Base-by-base conservation (phyloP, 2,329 filamentous ascomycete genomes). In the Setomelanomma holmii region DNA sequence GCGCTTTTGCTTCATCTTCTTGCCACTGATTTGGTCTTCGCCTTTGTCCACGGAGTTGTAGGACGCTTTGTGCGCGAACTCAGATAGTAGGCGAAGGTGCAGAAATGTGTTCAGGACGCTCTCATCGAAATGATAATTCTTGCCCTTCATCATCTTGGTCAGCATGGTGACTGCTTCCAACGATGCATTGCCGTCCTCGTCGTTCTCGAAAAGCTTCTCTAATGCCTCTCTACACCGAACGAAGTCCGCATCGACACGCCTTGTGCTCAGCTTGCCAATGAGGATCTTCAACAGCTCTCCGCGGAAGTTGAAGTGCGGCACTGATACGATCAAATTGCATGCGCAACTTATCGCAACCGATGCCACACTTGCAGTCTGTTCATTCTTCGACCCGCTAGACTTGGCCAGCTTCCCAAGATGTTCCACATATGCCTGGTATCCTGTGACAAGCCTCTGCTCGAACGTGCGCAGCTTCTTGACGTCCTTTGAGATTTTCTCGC, bases 281-380 rank as follows among this genome's bases (percentile, higher is more conserved):
- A 99, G 72, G 51, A 98, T 93, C 75, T 90, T 91, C 55, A 99
- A 78, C 46, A 99, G 80, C 46, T 99, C 93, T 42, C 82, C 84
- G 35, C 95, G 88, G 75, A 96, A 97, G 80, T 99, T 99, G 85
- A 99, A 99, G 78, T 99, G 96, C 3, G 95, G 91, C 1, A 97
- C 92, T 1, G 89, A 82, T 17, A 85, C 85, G 35, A 98, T 77
- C 14, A 99, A 82, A 23, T 84, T 89, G 75, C 92, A 96, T 1
- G 89, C 88, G 71, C 95, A 99, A 38, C 86, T 88, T 51, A 96
- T 88, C 3, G 95, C 93, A 21, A 96, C 83, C 45, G 82, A 89
- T 5, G 87, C 84, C 20, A 97, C 57, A 17, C 78, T 67, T 7
- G 69, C 73, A 27, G 69, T 56, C 12, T 79, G 68, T 36, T 74